Base-by-base conservation (phyloP, 805 yeast genomes). In the Grigorovia humatica region DNA sequence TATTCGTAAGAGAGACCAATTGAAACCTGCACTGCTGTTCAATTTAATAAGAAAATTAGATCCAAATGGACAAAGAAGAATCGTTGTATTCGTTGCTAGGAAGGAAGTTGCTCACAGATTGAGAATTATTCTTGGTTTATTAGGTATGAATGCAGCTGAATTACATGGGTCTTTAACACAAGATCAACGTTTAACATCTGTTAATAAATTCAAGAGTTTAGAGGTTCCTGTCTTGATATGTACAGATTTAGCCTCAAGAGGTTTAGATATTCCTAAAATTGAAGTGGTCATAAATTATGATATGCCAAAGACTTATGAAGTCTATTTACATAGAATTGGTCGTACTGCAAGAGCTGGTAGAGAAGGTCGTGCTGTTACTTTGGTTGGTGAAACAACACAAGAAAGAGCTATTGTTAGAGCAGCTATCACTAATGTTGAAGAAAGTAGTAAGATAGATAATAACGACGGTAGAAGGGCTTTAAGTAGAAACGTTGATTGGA, bases 301-400 rank as follows among this genome's bases (percentile, higher is more conserved):
- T 65, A 88, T 93, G 95, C 99, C 99, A 48, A 87, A 88, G 67
- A 76, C 86, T 32, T 83, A 86, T 62, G 99, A 93, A 58, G 79
- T 91, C 42, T 93, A 93, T 68, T 74, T 93, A 62, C 99, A 93
- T 72, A 85, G 99, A 75, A 96, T 93, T 54, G 99, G 99, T 71
- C 87, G 99, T 78, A 93, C 98, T 51, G 99, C 99, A 9, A 88
- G 99, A 80, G 99, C 97, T 49, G 98, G 98, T 19, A 81, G 98
- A 70, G 88, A 86, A 50, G 99, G 99, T 77, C 79, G 79, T 52
- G 86, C 97, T 46, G 84, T 93, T 43, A 83, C 97, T 2, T 82
- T 93, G 69, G 99, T 93, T 13, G 97, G 98, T 17, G 99, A 93
- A 66, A 74, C 86, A 0, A 74, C 88, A n/a, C 79, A 76, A 53